Evolutionary conservation across 495 filamentous ascomycete genomes (phyloP).

Genomic region (Trichoderma orchidacearum): DNA sequence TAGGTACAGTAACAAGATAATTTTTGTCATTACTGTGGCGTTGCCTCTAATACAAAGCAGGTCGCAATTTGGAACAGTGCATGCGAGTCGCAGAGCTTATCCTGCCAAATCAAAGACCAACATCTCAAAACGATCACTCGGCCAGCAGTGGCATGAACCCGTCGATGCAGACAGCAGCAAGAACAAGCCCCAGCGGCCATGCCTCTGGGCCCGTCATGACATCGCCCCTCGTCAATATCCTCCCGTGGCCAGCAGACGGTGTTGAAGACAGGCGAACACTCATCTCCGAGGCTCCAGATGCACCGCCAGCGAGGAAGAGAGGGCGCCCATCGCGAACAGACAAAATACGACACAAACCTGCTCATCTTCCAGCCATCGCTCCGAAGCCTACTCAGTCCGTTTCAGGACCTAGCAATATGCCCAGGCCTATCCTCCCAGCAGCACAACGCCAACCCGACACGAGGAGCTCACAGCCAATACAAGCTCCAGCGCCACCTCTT

Average conservation of each 20-base stretch:
- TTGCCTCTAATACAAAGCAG: background rate
- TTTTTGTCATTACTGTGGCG: background rate
- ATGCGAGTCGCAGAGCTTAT: background rate
- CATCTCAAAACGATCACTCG: background rate
- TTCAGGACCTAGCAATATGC: background rate
- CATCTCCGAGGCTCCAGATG: background rate
- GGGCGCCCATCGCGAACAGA: background rate
- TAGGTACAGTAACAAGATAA: conserved; percentile 14
- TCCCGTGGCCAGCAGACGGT: background rate
- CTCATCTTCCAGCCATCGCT: background rate
- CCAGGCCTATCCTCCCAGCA: background rate
- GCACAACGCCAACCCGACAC: background rate
- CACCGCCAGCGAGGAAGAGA: background rate
- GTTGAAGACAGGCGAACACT: background rate
- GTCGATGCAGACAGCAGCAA: background rate
- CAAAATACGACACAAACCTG: background rate
- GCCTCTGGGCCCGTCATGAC: background rate
- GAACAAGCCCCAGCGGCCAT: background rate
- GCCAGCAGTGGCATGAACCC: background rate
- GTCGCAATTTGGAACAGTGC: conserved; percentile 3
- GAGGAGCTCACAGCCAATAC: background rate
- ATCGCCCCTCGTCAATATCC: background rate
- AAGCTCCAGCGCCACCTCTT: background rate
- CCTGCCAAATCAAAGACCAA: background rate
- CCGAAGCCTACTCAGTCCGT: background rate